Base-by-base conservation (phyloP, 2,329 filamentous ascomycete genomes). In the Purpureocillium takamizusanense region DNA sequence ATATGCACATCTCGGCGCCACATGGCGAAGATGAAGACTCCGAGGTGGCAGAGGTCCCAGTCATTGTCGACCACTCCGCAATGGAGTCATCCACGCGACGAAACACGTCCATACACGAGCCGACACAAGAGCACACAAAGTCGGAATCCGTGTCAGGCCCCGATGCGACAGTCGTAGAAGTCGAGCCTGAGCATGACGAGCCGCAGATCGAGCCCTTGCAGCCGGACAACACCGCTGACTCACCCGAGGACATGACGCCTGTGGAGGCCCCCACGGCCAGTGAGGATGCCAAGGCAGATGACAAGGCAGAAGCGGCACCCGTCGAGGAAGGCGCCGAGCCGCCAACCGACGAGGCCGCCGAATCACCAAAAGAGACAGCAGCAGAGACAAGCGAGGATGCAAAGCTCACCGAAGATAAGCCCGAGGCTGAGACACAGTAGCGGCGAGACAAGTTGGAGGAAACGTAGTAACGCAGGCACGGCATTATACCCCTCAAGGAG, bases 11-110 rank as follows among this genome's bases (percentile, higher is more conserved):
- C 31, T 62, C 68, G 3, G 27, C 30, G 21, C 56, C 65, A 1
- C 79, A 86, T 44, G 72, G 79, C 31, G 73, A 78, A 18, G 83
- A 86, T 3, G 59, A 62, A 25, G 62, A 61, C 39, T 46, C 58
- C 11, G 63, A 66, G 39, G 47, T 55, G n/a, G 59, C 56, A 30
- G 63, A 64, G n/a, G 56, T 61, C 18, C 60, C 59, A 4, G 58
- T 66, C 37, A 62, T 66, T 37, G 64, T 66, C n/a, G 60, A 63
- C 38, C 53, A 57, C 44, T 59, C 55, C 4, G 47, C 49, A 16
- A 49, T 54, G 21, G 45, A 47, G 15, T 36, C 48, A 4, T 39
- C 45, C 4, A 25, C 38, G 11, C 31, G 44, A 23, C 36, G 23
- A 4, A 32, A 35, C 9, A 27, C 38, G 23, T 7, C 35, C 7